Conservation (phyloP, 192 early-diverging fungal genomes). For the Linderina pennispora region DNA sequence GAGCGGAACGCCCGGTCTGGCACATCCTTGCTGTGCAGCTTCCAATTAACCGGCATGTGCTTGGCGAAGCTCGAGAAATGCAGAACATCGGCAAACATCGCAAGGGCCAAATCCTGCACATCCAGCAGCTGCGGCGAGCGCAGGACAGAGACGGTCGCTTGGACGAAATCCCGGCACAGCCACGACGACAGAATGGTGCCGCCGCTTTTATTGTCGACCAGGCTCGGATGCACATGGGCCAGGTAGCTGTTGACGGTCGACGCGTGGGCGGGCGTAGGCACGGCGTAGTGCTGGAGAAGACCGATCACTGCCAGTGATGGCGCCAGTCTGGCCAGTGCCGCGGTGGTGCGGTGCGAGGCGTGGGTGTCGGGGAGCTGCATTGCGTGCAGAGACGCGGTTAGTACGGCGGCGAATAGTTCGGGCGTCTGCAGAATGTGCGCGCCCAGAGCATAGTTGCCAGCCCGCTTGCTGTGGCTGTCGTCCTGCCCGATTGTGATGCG, state of each 20-base stretch:
- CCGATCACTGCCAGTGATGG: conserved; percentile 16
- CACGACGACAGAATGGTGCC: conserved; percentile 8
- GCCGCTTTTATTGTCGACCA: no score
- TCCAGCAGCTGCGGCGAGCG: conserved; percentile 14
- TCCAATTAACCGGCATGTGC: conserved; percentile 24
- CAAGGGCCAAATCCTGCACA: conserved; percentile 13
- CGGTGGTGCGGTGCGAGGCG: conserved; percentile 4
- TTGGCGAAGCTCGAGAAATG: conserved; percentile 5
- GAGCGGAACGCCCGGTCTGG: conserved; percentile 18
- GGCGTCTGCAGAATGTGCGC: conserved; percentile 4
- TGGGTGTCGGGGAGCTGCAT: conserved; percentile 17
- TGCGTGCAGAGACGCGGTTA: conserved; percentile 3
- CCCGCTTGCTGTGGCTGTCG: neutral
- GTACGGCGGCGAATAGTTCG: conserved; percentile 4
- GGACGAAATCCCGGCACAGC: conserved; percentile 3
- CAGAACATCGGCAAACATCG: conserved; percentile 11
- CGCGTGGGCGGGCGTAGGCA: conserved; percentile 26
- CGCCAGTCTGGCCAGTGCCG: conserved; percentile 7
- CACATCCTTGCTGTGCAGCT: conserved; percentile 16
- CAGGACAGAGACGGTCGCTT: conserved; percentile 6
- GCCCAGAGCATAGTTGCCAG: conserved; percentile 6
- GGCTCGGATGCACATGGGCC: conserved; percentile 15
- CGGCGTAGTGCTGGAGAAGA: conserved; percentile 16
- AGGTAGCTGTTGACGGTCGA: conserved; percentile 11
- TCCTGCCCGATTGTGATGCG: conserved; percentile 1